Conservation (phyloP, 768 basidiomycete species). For the Tephrocybe sp. region DNA sequence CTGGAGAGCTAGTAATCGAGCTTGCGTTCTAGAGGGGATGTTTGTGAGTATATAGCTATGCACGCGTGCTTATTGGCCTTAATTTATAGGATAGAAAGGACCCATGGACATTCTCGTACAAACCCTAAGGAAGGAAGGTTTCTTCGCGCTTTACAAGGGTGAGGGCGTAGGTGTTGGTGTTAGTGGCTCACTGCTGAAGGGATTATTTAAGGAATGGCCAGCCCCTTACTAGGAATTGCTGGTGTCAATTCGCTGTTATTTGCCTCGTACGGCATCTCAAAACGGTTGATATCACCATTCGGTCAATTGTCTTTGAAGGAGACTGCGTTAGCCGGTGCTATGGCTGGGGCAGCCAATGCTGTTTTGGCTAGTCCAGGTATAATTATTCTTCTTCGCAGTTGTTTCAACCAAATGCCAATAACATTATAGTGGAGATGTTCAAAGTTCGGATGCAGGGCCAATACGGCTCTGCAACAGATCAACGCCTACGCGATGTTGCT, state of each 20-base stretch:
- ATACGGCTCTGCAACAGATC: slow-evolving; percentile 79
- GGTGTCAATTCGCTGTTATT: slow-evolving; percentile 96
- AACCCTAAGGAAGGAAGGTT: slow-evolving; percentile 85
- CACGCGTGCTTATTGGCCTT: background rate
- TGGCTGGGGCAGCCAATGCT: slow-evolving; percentile 91
- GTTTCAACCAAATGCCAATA: background rate
- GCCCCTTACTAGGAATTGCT: slow-evolving; percentile 88
- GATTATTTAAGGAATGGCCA: slow-evolving; percentile 68
- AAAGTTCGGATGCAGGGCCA: slow-evolving; percentile 98
- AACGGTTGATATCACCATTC: slow-evolving; percentile 85
- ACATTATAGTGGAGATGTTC: slow-evolving; percentile 84
- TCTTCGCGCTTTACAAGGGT: slow-evolving; percentile 96
- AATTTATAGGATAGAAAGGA: slow-evolving; percentile 59
- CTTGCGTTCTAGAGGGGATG: slow-evolving; percentile 61
- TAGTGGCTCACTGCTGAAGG: background rate
- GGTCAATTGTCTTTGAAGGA: slow-evolving; percentile 78
- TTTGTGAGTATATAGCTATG: slow-evolving; percentile 56
- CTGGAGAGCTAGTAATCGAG: slow-evolving; percentile 1
- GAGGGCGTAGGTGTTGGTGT: too few relatives aligned
- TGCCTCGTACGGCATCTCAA: slow-evolving; percentile 80
- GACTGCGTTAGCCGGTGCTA: slow-evolving; percentile 80
- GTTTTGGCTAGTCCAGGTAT: slow-evolving; percentile 86
- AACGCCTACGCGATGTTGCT: slow-evolving; percentile 68
- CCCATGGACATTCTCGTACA: slow-evolving; percentile 87
- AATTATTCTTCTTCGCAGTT: slow-evolving; percentile 11